Conservation (phyloP, 768 basidiomycete genomes). For the Kwoniella shandongensis region DNA sequence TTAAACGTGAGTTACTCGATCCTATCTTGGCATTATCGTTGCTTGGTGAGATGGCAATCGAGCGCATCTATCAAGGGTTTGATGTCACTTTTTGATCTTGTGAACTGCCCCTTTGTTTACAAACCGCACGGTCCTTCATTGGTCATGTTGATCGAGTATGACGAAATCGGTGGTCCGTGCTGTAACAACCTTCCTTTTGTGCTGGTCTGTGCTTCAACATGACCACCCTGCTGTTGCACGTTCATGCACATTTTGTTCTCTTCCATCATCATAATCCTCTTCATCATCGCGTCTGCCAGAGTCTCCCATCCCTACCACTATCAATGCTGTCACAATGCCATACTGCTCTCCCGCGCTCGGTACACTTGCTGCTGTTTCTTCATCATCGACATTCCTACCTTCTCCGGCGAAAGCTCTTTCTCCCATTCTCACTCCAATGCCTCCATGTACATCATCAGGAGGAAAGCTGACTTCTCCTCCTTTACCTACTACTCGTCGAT, state of each 20-base stretch:
- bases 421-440: constrained; percentile 19
- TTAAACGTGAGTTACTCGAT: constrained; percentile 41
- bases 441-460: constrained; percentile 8
- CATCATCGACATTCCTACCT: constrained; percentile 17
- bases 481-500: constrained; percentile 6
- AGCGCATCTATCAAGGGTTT: neutral
- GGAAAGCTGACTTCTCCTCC: constrained; percentile 31
- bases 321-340: constrained; percentile 5
- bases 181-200: neutral
- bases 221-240: no score
- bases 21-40: neutral
- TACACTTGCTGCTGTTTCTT: constrained; percentile 10
- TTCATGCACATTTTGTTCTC: no score
- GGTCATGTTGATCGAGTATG: neutral
- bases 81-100: neutral
- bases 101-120: constrained; percentile 2
- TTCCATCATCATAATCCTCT: neutral
- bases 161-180: constrained; percentile 11
- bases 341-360: constrained; percentile 11
- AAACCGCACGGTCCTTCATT: neutral
- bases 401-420: constrained; percentile 20
- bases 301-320: neutral
- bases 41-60: no score
- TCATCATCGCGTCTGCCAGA: neutral
- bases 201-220: no score